Evolutionary conservation across 495 filamentous ascomycete genomes (phyloP).

Genomic region (Tetracladium marchalianum): DNA sequence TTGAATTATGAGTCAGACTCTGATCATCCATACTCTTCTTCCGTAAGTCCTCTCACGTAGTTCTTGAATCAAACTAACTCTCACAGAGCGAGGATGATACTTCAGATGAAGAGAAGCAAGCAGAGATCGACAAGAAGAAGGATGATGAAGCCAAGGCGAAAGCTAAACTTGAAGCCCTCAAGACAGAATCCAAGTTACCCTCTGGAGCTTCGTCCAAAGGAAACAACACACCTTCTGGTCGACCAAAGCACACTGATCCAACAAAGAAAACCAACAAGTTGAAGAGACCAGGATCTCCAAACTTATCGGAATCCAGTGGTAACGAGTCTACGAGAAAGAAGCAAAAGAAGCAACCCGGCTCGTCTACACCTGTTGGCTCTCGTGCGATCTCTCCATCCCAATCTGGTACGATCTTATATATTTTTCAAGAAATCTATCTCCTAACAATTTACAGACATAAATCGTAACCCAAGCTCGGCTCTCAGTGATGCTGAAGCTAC

Average conservation of each 20-base stretch:
- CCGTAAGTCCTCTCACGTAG: constrained; percentile 24
- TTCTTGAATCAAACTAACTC: constrained; percentile 25
- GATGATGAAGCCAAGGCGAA: constrained; percentile 29
- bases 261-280: constrained; percentile 60
- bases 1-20: constrained; percentile 72
- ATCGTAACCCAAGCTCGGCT: constrained; percentile 37
- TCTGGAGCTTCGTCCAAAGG: constrained; percentile 59
- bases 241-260: constrained; percentile 34
- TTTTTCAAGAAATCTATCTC: too few relatives aligned
- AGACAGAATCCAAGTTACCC: constrained; percentile 32
- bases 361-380: constrained; percentile 37
- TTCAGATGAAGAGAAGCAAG: constrained; percentile 64
- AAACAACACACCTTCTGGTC: constrained; percentile 64
- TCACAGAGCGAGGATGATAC: constrained; percentile 36
- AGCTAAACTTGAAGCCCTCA: constrained; percentile 17
- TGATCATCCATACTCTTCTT: constrained; percentile 66
- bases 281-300: constrained; percentile 81
- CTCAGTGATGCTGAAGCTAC: constrained; percentile 75
- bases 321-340: constrained; percentile 86
- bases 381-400: constrained; percentile 40
- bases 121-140: constrained; percentile 50
- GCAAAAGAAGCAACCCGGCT: constrained; percentile 58
- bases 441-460: constrained; percentile 22
- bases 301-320: constrained; percentile 78
- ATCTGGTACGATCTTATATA: too few relatives aligned